Evolutionary conservation across 495 filamentous ascomycete genomes (phyloP).

Genomic region (Trichoderma gamsii): DNA sequence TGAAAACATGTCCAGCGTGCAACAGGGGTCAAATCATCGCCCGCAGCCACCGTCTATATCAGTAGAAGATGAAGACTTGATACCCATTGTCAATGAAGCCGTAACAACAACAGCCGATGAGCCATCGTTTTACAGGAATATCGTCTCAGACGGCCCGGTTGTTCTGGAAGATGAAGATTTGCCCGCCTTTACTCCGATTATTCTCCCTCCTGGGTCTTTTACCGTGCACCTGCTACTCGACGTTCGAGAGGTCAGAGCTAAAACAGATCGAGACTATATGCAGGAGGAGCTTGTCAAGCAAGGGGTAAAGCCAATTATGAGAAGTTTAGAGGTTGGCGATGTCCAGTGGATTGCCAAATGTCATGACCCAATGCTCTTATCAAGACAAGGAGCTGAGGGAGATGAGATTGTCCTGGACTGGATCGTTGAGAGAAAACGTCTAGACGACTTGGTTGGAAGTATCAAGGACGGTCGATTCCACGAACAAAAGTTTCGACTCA

Average conservation of each 20-base stretch:
- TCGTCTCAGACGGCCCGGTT: conserved; percentile 37
- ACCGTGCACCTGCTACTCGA: conserved; percentile 71
- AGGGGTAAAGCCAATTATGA: conserved; percentile 58
- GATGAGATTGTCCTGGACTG: conserved; percentile 75
- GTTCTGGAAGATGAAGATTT: conserved; percentile 30
- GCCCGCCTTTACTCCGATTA: conserved; percentile 53
- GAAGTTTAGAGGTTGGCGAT: conserved; percentile 68
- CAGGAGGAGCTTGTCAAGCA: conserved; percentile 62
- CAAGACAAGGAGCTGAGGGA: conserved; percentile 55
- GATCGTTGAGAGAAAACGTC: conserved; percentile 76
- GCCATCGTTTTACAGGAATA: conserved; percentile 26
- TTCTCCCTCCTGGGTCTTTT: conserved; percentile 58
- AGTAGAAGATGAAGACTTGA: not conserved
- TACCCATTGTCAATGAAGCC: not conserved
- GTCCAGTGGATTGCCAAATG: conserved; percentile 75
- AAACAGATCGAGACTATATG: conserved; percentile 73
- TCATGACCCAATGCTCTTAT: conserved; percentile 50
- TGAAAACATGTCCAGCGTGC: not conserved
- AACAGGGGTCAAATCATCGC: not conserved
- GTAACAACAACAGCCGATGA: conserved; percentile 12
- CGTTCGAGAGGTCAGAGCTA: conserved; percentile 70
- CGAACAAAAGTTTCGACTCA: conserved; percentile 79
- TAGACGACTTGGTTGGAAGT: conserved; percentile 72
- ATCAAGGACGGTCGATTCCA: conserved; percentile 81
- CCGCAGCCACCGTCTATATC: not conserved